A percentile compares a stretch with the other conserved stretches of the same genome.
Conservation (phyloP, 2,329 filamentous ascomycete genomes). For the Lachnellula suecica region DNA sequence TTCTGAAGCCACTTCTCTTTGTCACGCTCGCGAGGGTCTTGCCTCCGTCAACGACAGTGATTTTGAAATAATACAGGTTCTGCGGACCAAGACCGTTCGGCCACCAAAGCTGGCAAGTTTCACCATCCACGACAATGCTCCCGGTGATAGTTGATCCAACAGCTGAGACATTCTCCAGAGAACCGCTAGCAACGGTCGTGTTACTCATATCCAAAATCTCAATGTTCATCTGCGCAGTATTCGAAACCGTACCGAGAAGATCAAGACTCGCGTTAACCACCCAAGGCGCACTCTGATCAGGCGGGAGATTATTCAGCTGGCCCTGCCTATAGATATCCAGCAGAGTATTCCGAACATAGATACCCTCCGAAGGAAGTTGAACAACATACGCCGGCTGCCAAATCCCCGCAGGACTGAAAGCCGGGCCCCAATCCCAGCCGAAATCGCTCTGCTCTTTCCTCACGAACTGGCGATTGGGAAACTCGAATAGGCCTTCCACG, state of each 20-base stretch:
- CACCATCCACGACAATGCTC: conserved; percentile 40
- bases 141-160: conserved; percentile 48
- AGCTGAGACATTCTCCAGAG: conserved; percentile 40
- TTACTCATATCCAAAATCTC: conserved; percentile 45
- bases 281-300: conserved; percentile 57
- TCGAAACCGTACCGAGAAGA: conserved; percentile 48
- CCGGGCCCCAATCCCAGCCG: conserved; percentile 64
- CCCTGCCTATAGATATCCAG: conserved; percentile 58
- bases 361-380: conserved; percentile 43
- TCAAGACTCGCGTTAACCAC: conserved; percentile 61
- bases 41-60: conserved; percentile 42
- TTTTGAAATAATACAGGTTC: conserved; percentile 54
- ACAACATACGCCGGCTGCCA: conserved; percentile 60
- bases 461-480: conserved; percentile 53
- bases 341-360: conserved; percentile 52
- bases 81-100: conserved; percentile 56
- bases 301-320: conserved; percentile 57
- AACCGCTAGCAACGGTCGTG: conserved; percentile 37
- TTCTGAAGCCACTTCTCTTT: conserved; percentile 60
- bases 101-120: conserved; percentile 59
- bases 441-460: conserved; percentile 63
- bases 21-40: conserved; percentile 42
- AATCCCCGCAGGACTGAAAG: conserved; percentile 60
- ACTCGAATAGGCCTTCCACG: conserved; percentile 50
- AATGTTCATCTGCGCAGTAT: conserved; percentile 43